phyloP scores from a whole-genome alignment of 2,329 filamentous ascomycete species.

The Pyrenophora seminiperda region DNA sequence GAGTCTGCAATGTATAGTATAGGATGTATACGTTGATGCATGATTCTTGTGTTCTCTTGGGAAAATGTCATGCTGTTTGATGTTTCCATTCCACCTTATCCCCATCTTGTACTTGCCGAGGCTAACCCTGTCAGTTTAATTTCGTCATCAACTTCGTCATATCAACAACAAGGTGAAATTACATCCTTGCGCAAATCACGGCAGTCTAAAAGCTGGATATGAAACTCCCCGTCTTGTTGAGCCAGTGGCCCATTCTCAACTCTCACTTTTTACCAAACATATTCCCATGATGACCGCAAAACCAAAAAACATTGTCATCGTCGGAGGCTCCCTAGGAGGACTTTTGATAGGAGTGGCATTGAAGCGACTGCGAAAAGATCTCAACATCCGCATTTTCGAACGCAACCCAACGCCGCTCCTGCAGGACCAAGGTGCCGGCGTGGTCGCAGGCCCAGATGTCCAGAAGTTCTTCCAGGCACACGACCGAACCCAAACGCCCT shows the following conservation, averaged over 20 bases:
- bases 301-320: conserved; percentile 30
- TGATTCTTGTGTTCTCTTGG: neutral
- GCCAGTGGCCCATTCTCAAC: neutral
- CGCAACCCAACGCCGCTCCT: conserved; percentile 32
- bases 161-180: conserved; percentile 10
- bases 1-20: too few relatives aligned
- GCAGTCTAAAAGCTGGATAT: neutral
- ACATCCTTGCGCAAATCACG: conserved; percentile 7
- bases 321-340: conserved; percentile 32
- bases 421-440: conserved; percentile 36
- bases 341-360: conserved; percentile 29
- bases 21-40: too few relatives aligned
- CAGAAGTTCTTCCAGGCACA: conserved; percentile 30
- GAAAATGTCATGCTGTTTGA: too few relatives aligned
- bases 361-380: conserved; percentile 28
- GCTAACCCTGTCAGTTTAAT: neutral
- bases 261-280: neutral
- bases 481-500: conserved; percentile 24
- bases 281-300: conserved; percentile 15
- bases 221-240: neutral
- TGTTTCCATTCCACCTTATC: too few relatives aligned
- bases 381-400: conserved; percentile 33
- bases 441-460: conserved; percentile 29
- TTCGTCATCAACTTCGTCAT: conserved; percentile 6
- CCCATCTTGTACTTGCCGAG: neutral